These are phyloP conservation scores for Herpetomonas samuelpessoai DNA, from an alignment of 208 protist genomes.

Conservation along the genomic window DNA sequence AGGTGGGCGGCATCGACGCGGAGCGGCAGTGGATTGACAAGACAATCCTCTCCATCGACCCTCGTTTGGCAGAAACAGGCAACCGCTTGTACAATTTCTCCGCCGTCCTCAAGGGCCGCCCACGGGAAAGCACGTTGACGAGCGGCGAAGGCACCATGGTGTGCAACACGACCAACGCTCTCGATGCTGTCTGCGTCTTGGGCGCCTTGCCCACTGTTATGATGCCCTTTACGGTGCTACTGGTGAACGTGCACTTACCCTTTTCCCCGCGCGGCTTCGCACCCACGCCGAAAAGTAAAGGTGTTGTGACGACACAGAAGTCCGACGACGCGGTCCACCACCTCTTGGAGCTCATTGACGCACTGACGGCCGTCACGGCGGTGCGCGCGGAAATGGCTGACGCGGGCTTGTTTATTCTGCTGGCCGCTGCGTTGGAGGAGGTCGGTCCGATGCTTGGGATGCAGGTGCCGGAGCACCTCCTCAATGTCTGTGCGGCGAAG, in stretches of 20 bases:
- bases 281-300: conserved; percentile 12
- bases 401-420: conserved; percentile 63
- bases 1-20: conserved; percentile 9
- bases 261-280: conserved; percentile 26
- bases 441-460: conserved; percentile 33
- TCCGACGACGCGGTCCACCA: conserved; percentile 37
- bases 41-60: conserved; percentile 72
- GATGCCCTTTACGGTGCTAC: conserved; percentile 64
- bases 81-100: conserved; percentile 77
- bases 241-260: conserved; percentile 66
- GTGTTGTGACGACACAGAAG: neutral
- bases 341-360: conserved; percentile 54
- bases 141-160: conserved; percentile 67
- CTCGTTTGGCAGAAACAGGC: conserved; percentile 62
- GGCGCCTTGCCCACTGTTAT: conserved; percentile 61
- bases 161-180: conserved; percentile 56
- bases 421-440: conserved; percentile 56
- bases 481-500: conserved; percentile 40
- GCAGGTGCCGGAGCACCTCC: conserved; percentile 38
- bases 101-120: conserved; percentile 46
- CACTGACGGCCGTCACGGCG: conserved; percentile 44
- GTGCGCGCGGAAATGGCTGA: conserved; percentile 63
- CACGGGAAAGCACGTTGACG: conserved; percentile 46
- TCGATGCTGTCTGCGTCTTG: conserved; percentile 80
- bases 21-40: conserved; percentile 37